Evolutionary conservation across 192 early-diverging fungal species (phyloP).

Genomic region (Podila verticillata): DNA sequence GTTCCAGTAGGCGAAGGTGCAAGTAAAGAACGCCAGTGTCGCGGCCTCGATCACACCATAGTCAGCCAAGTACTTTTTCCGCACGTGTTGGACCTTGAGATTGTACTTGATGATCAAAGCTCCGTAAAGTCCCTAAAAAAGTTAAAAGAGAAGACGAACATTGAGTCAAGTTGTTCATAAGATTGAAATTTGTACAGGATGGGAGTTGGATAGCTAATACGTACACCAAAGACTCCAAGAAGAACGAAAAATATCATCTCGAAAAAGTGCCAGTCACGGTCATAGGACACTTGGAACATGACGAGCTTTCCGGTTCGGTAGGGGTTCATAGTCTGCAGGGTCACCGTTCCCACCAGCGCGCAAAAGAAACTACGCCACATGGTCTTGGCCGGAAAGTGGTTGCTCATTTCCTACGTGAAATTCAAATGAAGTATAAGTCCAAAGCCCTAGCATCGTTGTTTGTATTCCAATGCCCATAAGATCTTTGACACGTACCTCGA

Average conservation of each 20-base stretch:
- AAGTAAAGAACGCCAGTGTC: conserved; percentile 70
- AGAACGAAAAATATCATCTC: conserved; percentile 86
- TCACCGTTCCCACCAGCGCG: conserved; percentile 94
- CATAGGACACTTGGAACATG: conserved; percentile 94
- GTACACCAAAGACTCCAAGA: conserved; percentile 83
- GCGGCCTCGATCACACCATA: conserved; percentile 76
- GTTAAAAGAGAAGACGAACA: neutral
- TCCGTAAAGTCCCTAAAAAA: conserved; percentile 74
- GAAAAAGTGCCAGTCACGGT: conserved; percentile 95
- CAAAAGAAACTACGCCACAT: conserved; percentile 98
- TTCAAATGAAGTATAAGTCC: conserved; percentile 8
- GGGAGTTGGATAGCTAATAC: conserved; percentile 9
- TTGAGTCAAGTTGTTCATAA: neutral
- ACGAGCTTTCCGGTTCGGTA: conserved; percentile 97
- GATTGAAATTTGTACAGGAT: neutral
- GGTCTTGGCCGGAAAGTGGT: conserved; percentile 93
- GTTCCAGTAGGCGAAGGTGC: conserved; percentile 75
- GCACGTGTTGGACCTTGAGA: conserved; percentile 70
- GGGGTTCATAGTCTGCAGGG: conserved; percentile 91
- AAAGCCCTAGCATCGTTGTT: neutral
- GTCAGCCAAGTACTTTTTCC: conserved; percentile 73
- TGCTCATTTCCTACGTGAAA: conserved; percentile 90
- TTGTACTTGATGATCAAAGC: conserved; percentile 81
- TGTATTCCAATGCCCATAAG: neutral
- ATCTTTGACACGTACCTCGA: conserved; percentile 48